Base-by-base conservation (phyloP, 768 basidiomycete genomes). In the Phylloporus scabripes region DNA sequence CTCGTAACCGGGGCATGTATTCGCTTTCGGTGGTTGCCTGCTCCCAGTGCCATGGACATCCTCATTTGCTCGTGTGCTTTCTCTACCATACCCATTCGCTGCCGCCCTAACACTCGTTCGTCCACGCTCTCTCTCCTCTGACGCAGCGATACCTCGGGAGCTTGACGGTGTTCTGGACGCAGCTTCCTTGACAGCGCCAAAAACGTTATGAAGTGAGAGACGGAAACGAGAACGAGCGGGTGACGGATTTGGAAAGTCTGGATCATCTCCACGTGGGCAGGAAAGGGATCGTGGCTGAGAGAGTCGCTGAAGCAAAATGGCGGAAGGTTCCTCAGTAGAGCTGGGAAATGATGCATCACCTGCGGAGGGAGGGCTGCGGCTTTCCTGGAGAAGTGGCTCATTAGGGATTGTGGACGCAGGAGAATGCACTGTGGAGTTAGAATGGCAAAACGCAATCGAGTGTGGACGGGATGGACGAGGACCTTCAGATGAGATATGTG, bases 61-160 rank as follows among this genome's bases (percentile, higher is more conserved):
- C 5, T 34, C 59, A 0, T 28, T 41, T 18, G 9, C 11, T 42
- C 31, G 37, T 28, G 7, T 20, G n/a, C 12, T 23, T 38, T 10
- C 20, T 17, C 32, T 23, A 28, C 5, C 14, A n/a, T 49, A 48
- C 9, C 42, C 50, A 23, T n/a, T 59, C 10, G 21, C 15, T n/a
- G 26, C 0, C 5, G 7, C n/a, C 36, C 64, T 61, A 9, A 32
- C 46, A 39, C 53, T 57, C 14, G 64, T 40, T 29, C 61, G 60
- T 20, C 61, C 61, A 28, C 58, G 59, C 20, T 53, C 64, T 23
- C 23, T 42, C 38, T 66, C 63, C 37, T 76, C 74, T 5, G 72
- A 72, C 23, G 52, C 51, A 9, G 73, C 70, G 15, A 68, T 48
- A 42, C 70, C 71, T 12, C 51, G 39, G 2, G 59, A 41, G 28